A percentile compares a stretch with the other conserved stretches of the same genome.
phyloP scores from a whole-genome alignment of 805 yeast species.

The Brettanomyces sp. region DNA sequence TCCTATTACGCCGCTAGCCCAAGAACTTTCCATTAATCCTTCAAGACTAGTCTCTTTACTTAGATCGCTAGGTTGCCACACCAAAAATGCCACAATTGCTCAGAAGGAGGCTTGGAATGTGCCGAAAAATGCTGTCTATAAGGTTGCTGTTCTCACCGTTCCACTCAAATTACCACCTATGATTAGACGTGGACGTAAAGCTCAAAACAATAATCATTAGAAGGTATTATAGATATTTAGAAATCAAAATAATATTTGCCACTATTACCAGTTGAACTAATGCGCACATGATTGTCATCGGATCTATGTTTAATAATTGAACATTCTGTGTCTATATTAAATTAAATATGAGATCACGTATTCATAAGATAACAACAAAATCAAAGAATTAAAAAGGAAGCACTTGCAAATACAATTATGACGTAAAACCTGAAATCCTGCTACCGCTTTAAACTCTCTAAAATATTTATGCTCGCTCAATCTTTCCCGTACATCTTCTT shows the following conservation, averaged over 20 bases:
- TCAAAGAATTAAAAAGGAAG: not conserved
- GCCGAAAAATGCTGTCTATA: conserved; percentile 48
- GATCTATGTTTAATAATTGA: too few relatives aligned
- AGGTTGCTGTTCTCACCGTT: conserved; percentile 74
- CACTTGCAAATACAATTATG: too few relatives aligned
- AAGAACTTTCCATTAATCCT: conserved; percentile 76
- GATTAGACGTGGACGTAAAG: conserved; percentile 33
- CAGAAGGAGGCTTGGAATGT: conserved; percentile 69
- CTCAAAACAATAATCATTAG: not conserved
- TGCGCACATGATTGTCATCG: not conserved
- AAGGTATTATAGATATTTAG: not conserved
- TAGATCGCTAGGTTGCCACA: conserved; percentile 73
- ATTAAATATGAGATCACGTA: not conserved
- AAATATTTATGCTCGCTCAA: not conserved
- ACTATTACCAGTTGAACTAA: not conserved
- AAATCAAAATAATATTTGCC: not conserved
- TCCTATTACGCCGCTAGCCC: conserved; percentile 73
- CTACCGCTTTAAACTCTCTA: not conserved
- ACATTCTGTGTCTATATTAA: too few relatives aligned
- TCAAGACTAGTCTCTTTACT: conserved; percentile 58
- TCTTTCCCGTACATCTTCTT: conserved; percentile 5
- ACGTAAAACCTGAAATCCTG: too few relatives aligned
- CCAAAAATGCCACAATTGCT: conserved; percentile 62
- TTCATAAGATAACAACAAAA: not conserved
- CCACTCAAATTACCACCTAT: conserved; percentile 87